Evolutionary conservation across 805 yeast genomes (phyloP).

Genomic region (Lipomyces oligophaga): DNA sequence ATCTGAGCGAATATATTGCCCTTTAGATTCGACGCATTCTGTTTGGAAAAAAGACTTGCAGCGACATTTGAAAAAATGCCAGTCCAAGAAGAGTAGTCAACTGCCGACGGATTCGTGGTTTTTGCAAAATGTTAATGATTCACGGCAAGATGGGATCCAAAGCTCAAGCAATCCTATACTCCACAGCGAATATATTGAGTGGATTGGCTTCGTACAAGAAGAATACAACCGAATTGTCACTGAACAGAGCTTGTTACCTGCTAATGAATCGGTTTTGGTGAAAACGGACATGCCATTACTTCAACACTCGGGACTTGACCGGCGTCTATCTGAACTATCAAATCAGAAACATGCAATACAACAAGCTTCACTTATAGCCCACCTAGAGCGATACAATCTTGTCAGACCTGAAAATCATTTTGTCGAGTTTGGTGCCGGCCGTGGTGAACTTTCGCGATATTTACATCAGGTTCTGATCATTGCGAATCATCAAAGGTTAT

Average conservation of each 20-base stretch:
- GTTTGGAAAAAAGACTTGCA: constrained; percentile 16
- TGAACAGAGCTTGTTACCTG: constrained; percentile 6
- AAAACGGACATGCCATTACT: background rate
- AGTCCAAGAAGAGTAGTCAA: constrained; percentile 3
- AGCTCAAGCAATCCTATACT: background rate
- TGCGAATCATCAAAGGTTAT: constrained; percentile 1
- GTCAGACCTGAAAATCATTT: constrained; percentile 40
- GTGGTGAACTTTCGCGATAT: constrained; percentile 70
- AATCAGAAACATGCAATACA: constrained; percentile 76
- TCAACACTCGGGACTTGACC: constrained; percentile 39
- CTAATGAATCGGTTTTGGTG: background rate
- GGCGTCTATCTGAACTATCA: constrained; percentile 48
- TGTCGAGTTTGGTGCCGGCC: constrained; percentile 87
- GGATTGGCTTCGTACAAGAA: constrained; percentile 6
- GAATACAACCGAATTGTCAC: constrained; percentile 13
- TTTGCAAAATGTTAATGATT: constrained; percentile 7
- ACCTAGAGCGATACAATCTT: constrained; percentile 46
- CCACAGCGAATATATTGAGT: constrained; percentile 6
- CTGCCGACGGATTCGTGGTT: constrained; percentile 29
- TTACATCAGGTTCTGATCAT: constrained; percentile 13
- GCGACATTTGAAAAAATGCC: constrained; percentile 23
- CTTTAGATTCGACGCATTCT: constrained; percentile 19
- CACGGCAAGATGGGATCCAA: background rate
- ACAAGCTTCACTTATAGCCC: constrained; percentile 75
- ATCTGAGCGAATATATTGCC: constrained; percentile 15